Evolutionary conservation across 2,329 filamentous ascomycete genomes (phyloP).

Genomic region (Curvularia sp.): DNA sequence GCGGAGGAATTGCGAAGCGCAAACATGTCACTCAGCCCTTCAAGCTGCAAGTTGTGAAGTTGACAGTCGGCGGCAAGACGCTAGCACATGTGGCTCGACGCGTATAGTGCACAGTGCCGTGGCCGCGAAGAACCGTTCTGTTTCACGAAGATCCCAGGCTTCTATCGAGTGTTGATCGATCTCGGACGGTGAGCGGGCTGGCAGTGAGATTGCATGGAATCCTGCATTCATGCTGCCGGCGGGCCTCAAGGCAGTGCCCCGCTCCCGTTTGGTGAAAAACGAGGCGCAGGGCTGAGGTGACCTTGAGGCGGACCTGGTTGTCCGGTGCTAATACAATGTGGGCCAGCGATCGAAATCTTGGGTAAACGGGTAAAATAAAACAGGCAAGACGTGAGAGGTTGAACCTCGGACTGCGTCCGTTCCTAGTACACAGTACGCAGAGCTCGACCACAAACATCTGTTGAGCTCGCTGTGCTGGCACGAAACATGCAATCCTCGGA

Average conservation of each 20-base stretch:
- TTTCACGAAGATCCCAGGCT: constrained; percentile 12
- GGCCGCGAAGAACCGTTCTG: neutral
- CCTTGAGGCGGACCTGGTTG: neutral
- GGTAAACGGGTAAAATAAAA: constrained; percentile 23
- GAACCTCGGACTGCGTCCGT: neutral
- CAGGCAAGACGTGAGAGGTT: constrained; percentile 4
- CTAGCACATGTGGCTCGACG: constrained; percentile 10
- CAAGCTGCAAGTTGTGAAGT: constrained; percentile 2
- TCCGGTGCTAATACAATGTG: constrained; percentile 5
- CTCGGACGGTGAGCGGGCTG: neutral
- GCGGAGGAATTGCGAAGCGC: constrained; percentile 6
- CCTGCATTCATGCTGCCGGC: constrained; percentile 19
- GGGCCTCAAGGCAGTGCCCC: constrained; percentile 8
- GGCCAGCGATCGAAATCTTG: constrained; percentile 19
- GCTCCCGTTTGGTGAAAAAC: constrained; percentile 6
- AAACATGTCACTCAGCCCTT: neutral
- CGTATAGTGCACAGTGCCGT: constrained; percentile 4
- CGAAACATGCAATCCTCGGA: constrained; percentile 6
- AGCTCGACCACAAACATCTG: neutral
- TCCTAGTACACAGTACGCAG: neutral
- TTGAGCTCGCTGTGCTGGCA: constrained; percentile 4
- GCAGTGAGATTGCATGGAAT: constrained; percentile 17
- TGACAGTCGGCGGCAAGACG: constrained; percentile 5
- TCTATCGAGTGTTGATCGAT: constrained; percentile 5
- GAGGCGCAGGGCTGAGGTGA: constrained; percentile 14